Evolutionary conservation across 352 stramenopile genomes (phyloP), one percentile per base, ranked within the genome.

Genomic region (Globisporangium orthogonon): DNA sequence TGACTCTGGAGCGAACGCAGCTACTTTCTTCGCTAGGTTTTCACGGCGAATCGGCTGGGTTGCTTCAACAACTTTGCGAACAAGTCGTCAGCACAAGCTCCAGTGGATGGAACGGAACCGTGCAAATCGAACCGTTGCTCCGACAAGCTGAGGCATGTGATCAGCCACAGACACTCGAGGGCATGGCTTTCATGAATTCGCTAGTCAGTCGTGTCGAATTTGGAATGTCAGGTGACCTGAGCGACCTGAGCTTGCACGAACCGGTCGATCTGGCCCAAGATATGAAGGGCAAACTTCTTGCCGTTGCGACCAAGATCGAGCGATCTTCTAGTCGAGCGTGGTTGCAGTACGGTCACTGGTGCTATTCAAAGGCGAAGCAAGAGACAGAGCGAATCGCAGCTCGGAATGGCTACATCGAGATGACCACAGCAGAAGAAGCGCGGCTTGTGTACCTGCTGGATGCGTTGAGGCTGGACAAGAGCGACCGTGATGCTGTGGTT

Each of bases 301-400:
- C 37, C 48, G 23, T 73, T 54, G 80, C 78, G 4, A 74, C 73
- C 6, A 43, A 62, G 11, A 47, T 87, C 18, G 56, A 57, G 0
- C 67, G 73, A 33, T 62, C 60, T 31, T 83, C 73, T 48, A 46
- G 67, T 5, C 71, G 74, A 37, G 74, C 70, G 1, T 93, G 80
- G 80, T 55, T 83, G 45, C 54, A 66, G 29, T 93, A 87, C 48
- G 78, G 78, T 58, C 67, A 89, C 53, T 93, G 83, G 83, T 87
- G 73, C 35, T 89, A 93, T 44, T 61, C 76, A 39, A 73, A 70
- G 39, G 76, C 73, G 13, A 78, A 72, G 37, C 56, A 56, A 7
- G 64, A 69, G 47, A 61, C 89, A 4, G 74, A 77, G 35, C 61
- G 53, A 5, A 65, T 92, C 48, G 50, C 54, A 4, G 61, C 58